Evolutionary conservation across 2,329 filamentous ascomycete species (phyloP).

Genomic region (Sporothrix brunneoviolacea): DNA sequence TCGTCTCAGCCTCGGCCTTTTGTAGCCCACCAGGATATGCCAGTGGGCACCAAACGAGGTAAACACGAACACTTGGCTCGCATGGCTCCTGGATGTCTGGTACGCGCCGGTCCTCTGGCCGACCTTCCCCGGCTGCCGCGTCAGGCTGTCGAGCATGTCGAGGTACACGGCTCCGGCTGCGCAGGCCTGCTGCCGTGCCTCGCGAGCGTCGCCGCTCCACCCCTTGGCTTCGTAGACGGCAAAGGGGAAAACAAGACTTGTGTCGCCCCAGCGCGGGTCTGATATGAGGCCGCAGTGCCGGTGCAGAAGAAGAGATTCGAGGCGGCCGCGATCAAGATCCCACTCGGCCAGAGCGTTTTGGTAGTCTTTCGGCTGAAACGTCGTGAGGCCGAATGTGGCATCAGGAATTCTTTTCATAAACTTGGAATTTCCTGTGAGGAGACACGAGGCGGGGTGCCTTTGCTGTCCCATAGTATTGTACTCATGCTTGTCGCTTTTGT

Average conservation of each 20-base stretch:
- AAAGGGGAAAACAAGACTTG: conserved; percentile 1
- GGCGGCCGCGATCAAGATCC: not conserved
- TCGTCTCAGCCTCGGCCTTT: conserved; percentile 1
- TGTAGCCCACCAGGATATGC: conserved; percentile 1
- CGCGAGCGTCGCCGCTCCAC: conserved; percentile 1
- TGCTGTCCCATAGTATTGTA: conserved; percentile 1
- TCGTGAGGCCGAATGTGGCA: conserved; percentile 2
- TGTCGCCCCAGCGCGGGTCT: not conserved
- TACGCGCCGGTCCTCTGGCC: not conserved
- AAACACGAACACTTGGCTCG: not conserved
- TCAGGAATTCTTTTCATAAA: conserved; percentile 3
- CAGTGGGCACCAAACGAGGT: conserved; percentile 3
- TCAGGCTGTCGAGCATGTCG: conserved; percentile 1
- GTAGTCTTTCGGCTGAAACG: conserved; percentile 1
- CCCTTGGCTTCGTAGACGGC: conserved; percentile 2
- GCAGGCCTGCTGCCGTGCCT: conserved; percentile 1
- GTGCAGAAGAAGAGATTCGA: not conserved
- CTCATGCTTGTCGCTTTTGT: conserved; percentile 2
- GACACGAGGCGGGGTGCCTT: not conserved
- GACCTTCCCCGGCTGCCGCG: not conserved
- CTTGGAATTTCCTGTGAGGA: not conserved
- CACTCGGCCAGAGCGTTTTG: not conserved
- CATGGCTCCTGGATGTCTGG: not conserved
- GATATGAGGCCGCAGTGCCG: not conserved
- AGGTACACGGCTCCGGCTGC: conserved; percentile 1